Evolutionary conservation across 148 eudicot genomes (phyloP).

Genomic region (Chenopodium quinoa): DNA sequence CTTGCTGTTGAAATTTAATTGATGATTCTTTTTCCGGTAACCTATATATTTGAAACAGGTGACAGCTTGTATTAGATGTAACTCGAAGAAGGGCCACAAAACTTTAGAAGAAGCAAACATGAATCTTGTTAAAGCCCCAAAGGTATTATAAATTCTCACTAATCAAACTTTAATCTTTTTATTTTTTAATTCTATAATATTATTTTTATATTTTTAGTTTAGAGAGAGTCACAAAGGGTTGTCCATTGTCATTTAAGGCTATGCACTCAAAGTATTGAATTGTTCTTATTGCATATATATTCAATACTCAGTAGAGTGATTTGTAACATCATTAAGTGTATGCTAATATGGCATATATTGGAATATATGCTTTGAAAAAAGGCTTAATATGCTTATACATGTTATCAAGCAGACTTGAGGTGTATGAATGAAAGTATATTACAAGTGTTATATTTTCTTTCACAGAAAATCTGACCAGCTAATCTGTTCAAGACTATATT

Average conservation of each 20-base stretch:
- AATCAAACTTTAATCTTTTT: not conserved
- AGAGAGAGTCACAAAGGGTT: not conserved
- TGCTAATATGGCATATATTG: not conserved
- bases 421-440: not conserved
- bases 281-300: not conserved
- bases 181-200: not conserved
- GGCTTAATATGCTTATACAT: not conserved
- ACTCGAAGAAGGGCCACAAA: conserved; percentile 88
- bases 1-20: not conserved
- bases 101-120: conserved; percentile 80
- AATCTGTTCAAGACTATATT: not conserved
- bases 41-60: conserved; percentile 43
- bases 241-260: not conserved
- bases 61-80: conserved; percentile 87
- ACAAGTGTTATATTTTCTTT: not conserved
- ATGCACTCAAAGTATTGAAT: not conserved
- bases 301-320: not conserved
- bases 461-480: no score
- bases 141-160: conserved; percentile 39
- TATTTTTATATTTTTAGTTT: no score
- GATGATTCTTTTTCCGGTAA: not conserved
- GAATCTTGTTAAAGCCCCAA: conserved; percentile 68
- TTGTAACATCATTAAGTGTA: not conserved
- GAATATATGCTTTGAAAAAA: not conserved
- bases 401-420: not conserved